Evolutionary conservation across 176 grass and related monocot species (phyloP).

Genomic region (Oropetium thomaeum): DNA sequence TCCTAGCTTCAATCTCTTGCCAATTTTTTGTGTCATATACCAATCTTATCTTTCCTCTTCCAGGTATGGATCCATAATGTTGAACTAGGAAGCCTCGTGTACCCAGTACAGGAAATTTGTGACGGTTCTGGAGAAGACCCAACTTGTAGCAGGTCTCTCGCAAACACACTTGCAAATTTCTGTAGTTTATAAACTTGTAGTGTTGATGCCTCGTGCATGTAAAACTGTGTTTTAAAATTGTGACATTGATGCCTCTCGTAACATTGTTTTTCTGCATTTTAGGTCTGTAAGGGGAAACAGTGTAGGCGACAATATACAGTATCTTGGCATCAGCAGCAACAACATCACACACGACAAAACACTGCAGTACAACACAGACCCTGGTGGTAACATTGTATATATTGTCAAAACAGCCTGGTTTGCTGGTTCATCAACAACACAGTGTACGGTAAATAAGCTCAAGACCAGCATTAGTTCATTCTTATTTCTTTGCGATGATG

Average conservation of each 20-base stretch:
- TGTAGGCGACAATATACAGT: conserved; percentile 63
- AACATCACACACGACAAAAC: conserved; percentile 46
- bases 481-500: not conserved
- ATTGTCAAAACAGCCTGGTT: conserved; percentile 44
- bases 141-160: conserved; percentile 69
- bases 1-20: not conserved
- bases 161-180: not conserved
- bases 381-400: conserved; percentile 41
- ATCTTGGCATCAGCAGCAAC: conserved; percentile 60
- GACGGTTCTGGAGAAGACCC: conserved; percentile 85
- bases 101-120: conserved; percentile 59
- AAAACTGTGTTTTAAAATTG: not conserved
- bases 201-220: not conserved
- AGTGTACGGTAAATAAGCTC: conserved; percentile 29
- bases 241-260: not conserved
- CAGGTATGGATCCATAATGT: conserved; percentile 80
- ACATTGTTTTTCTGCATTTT: conserved; percentile 3
- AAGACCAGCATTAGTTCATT: conserved; percentile 7
- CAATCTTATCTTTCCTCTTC: conserved; percentile 1
- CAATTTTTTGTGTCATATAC: not conserved
- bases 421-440: conserved; percentile 24
- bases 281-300: conserved; percentile 82
- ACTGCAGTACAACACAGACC: conserved; percentile 38
- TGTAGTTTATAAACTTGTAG: not conserved
- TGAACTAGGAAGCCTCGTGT: conserved; percentile 52